Evolutionary conservation across 2,329 filamentous ascomycete genomes (phyloP), one percentile per base, ranked within the genome.

Genomic region (Aureobasidium sp.): DNA sequence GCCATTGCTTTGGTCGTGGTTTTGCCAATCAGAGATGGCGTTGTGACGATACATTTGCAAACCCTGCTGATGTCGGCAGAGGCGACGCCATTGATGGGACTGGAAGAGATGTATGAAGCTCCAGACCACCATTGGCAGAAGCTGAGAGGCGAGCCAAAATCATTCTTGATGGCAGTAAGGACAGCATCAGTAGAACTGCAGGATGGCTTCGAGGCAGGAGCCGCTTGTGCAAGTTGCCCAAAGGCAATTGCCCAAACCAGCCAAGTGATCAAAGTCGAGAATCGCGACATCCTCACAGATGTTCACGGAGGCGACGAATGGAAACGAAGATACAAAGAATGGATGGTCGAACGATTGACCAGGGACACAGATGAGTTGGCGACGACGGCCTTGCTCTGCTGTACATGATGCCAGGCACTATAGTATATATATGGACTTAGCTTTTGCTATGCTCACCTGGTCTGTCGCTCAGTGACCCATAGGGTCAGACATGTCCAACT

Each of bases 71-170:
- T 53, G n/a, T 62, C 50, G 13, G 25, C 32, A 37, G 59, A 21
- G 30, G 41, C 27, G 21, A 55, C 21, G 7, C 59, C 59, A 36
- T 37, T 11, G 21, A 62, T 41, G 3, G 59, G 59, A 25, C 59
- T 62, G 21, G 39, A 45, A 11, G 32, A 53, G 13, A 29, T 52
- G 27, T 44, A 52, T 29, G 48, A 52, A 4, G 45, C 45, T 10
- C 37, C 48, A 10, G 21, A 8, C 59, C 59, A 61, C 59, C 59
- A 61, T 16, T 44, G 25, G 9, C 59, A 61, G n/a, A 61, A 61
- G 9, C 21, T 37, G 6, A 41, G 29, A 6, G 59, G 59, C 2
- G 59, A 45, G 4, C 48, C 59, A 10, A 61, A 52, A 13, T 42
- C 34, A 25, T 61, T 61, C 27, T 53, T 61, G 47, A 61, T 50